These are phyloP conservation scores for Pseudodiploospora longispora DNA, from an alignment of 2,329 filamentous ascomycete species.

Conservation along the genomic window DNA sequence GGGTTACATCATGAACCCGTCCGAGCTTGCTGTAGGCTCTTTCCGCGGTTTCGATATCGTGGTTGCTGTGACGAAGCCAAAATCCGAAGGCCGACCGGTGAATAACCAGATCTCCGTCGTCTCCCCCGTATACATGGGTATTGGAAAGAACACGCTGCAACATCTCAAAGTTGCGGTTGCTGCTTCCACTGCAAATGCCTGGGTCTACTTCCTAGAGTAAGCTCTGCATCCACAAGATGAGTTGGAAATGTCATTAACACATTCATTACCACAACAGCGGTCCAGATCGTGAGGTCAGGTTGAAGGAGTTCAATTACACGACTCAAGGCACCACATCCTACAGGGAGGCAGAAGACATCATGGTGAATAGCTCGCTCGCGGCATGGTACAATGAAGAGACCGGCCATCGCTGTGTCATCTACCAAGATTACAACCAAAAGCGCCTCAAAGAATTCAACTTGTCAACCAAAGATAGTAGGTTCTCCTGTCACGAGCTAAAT, in stretches of 20 bases:
- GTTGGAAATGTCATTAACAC: neutral
- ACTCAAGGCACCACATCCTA: neutral
- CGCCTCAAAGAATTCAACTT: slow-evolving; percentile 1
- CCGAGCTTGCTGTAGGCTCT: neutral
- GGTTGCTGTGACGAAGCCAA: neutral
- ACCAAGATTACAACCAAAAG: neutral
- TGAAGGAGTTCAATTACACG: neutral
- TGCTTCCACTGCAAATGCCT: neutral
- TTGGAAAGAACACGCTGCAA: neutral
- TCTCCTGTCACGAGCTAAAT: neutral
- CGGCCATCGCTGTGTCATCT: neutral
- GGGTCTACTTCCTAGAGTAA: slow-evolving; percentile 1
- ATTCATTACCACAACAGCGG: neutral
- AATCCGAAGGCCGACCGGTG: neutral
- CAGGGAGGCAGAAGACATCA: neutral
- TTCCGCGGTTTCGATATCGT: neutral
- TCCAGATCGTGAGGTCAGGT: neutral
- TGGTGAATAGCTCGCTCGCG: neutral
- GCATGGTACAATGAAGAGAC: neutral
- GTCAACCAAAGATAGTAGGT: neutral
- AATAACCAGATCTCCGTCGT: neutral
- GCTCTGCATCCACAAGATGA: neutral
- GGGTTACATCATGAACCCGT: neutral
- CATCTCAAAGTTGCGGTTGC: neutral
- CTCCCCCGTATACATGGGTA: neutral